Base-by-base conservation (phyloP, 306 rosid genomes). In the Purshia tridentata region DNA sequence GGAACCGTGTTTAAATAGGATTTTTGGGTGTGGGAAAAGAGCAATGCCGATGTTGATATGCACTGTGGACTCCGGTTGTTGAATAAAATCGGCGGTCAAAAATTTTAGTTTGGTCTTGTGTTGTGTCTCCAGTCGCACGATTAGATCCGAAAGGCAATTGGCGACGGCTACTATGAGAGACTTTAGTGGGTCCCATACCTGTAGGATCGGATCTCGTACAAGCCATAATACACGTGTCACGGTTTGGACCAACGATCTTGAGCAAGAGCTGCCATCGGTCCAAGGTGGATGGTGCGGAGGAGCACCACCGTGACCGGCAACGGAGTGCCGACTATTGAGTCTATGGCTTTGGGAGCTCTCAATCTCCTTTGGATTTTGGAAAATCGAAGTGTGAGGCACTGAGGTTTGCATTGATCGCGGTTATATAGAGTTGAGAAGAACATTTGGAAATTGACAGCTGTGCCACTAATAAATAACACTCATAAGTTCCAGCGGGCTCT, bases 1-100 rank as follows among this genome's bases (percentile, higher is more conserved):
- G 68, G 41, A 63, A 63, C 2, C 9, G 16, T n/a, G 9, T 42
- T 63, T 11, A 11, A 63, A 41, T 63, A 2, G 51, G 16, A 46
- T 63, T 63, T 39, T 16, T 29, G 62, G 35, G 62, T 44, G 47
- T 44, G 47, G 58, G 59, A 18, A 54, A 53, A 18, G 8, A 5
- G 8, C 39, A 55, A 55, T 10, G 41, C 6, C 4, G 65, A 35
- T 29, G 35, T 29, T 29, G 35, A 29, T 0, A 29, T 29, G 35
- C 35, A 3, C 35, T 29, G 35, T 2, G 44, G n/a, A 39, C 66
- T 35, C 46, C 66, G 5, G 66, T 18, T 6, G 12, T 14, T 16
- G 22, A 6, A 40, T 63, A 23, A 63, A 63, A n/a, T 29, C 46
- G 29, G 68, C 41, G 68, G 68, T 42, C 68, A 49, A 42, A 29